phyloP scores from a whole-genome alignment of 805 yeast species.

The Grigorovia transvaalensis region DNA sequence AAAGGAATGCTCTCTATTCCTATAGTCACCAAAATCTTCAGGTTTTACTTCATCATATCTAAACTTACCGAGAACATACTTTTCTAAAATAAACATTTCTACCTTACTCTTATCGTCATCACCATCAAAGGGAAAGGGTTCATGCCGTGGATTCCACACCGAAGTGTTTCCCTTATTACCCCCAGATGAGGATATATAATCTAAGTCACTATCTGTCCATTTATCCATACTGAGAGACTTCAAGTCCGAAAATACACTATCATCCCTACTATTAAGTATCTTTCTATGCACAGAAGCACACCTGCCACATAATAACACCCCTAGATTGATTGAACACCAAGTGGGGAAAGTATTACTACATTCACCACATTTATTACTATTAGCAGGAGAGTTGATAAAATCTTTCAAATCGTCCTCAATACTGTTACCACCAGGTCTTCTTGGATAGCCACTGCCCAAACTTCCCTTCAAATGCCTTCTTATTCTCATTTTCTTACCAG shows the following conservation, averaged over 20 bases:
- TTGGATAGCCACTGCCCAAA: background rate
- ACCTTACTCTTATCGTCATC: slow-evolving; percentile 52
- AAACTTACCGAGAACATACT: slow-evolving; percentile 56
- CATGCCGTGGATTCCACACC: slow-evolving; percentile 58
- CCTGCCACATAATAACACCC: slow-evolving; percentile 70
- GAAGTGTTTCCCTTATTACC: slow-evolving; percentile 56
- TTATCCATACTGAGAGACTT: slow-evolving; percentile 64
- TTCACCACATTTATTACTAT: slow-evolving; percentile 69
- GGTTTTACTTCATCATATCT: slow-evolving; percentile 24
- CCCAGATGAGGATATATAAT: slow-evolving; percentile 27
- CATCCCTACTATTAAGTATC: slow-evolving; percentile 36
- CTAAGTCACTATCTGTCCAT: slow-evolving; percentile 54
- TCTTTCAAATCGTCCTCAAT: slow-evolving; percentile 38
- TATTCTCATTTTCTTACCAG: background rate
- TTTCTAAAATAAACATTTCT: slow-evolving; percentile 51
- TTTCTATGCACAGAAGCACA: slow-evolving; percentile 73
- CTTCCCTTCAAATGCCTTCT: background rate
- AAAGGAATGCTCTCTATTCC: slow-evolving; percentile 2
- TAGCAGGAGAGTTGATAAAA: slow-evolving; percentile 47
- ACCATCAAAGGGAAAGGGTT: slow-evolving; percentile 65
- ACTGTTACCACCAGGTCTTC: background rate
- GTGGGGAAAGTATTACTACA: slow-evolving; percentile 59
- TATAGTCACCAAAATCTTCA: slow-evolving; percentile 18
- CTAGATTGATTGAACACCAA: slow-evolving; percentile 35
- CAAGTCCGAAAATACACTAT: slow-evolving; percentile 45